These are phyloP conservation scores for Coriaria nepalensis DNA, from an alignment of 306 rosid species.

Conservation along the genomic window DNA sequence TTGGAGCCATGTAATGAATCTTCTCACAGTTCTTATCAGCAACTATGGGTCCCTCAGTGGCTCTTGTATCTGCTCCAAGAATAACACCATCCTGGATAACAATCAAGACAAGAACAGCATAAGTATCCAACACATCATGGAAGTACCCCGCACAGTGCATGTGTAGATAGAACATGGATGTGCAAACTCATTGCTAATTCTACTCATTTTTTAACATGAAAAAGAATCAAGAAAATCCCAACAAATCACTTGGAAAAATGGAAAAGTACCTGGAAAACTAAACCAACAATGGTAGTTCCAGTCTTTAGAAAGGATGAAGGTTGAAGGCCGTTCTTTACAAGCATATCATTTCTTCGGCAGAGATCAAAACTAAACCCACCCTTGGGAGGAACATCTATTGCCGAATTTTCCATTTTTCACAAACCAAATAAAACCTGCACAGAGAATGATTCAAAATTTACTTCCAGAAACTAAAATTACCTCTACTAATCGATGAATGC, in stretches of 20 bases:
- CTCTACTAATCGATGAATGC: background rate
- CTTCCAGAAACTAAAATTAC: background rate
- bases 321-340: conserved; percentile 48
- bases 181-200: too few species aligned
- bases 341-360: conserved; percentile 83
- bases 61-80: conserved; percentile 98
- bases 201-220: too few species aligned
- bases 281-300: conserved; percentile 85
- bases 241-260: background rate
- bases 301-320: conserved; percentile 60
- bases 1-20: conserved; percentile 96
- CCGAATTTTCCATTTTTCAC: conserved; percentile 36
- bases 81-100: conserved; percentile 69
- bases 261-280: conserved; percentile 49
- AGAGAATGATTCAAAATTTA: background rate
- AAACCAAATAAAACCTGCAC: conserved; percentile 17
- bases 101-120: background rate
- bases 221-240: too few species aligned
- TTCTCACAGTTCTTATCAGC: conserved; percentile 93
- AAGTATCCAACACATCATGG: background rate
- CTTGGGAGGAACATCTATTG: conserved; percentile 58
- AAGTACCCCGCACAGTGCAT: too few species aligned
- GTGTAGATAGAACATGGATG: too few species aligned
- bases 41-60: conserved; percentile 90
- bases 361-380: conserved; percentile 87